Conservation (phyloP, 2,329 filamentous ascomycete species). For the Magnaporthiopsis incrustans region DNA sequence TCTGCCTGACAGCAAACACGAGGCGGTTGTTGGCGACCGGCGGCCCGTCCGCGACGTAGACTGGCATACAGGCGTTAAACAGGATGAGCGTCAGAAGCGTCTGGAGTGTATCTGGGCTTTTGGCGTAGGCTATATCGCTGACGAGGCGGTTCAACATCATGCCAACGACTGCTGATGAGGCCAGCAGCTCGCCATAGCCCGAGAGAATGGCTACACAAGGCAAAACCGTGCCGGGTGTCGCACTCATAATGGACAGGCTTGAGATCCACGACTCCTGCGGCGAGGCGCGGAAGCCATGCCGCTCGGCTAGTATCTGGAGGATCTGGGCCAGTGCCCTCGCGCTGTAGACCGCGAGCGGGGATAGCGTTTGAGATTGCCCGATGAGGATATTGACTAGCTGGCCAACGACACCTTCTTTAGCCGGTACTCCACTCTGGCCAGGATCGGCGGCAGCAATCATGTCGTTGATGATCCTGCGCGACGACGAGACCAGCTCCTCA, state of each 20-base stretch:
- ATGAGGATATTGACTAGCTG: constrained; percentile 37
- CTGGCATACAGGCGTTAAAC: constrained; percentile 41
- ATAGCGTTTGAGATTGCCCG: constrained; percentile 31
- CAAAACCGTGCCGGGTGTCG: constrained; percentile 36
- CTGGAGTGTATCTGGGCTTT: constrained; percentile 29
- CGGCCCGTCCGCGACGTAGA: constrained; percentile 44
- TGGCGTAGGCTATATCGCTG: constrained; percentile 49
- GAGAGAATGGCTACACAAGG: constrained; percentile 40
- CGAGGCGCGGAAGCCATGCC: constrained; percentile 34
- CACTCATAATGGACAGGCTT: constrained; percentile 37
- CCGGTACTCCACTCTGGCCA: constrained; percentile 29
- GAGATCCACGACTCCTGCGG: constrained; percentile 38
- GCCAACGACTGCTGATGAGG: constrained; percentile 37
- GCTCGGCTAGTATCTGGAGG: constrained; percentile 36
- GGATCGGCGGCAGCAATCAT: constrained; percentile 19
- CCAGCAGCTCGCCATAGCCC: constrained; percentile 43
- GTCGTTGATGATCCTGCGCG: constrained; percentile 28
- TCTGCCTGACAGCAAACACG: constrained; percentile 74
- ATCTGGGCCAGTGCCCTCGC: constrained; percentile 44
- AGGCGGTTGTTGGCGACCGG: constrained; percentile 60
- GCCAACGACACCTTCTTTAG: constrained; percentile 27
- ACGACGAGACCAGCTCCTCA: constrained; percentile 33
- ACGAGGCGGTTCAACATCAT: constrained; percentile 53
- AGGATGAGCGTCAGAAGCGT: constrained; percentile 43
- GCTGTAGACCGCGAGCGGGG: constrained; percentile 41